A percentile compares a stretch with the other conserved stretches of the same genome.
Evolutionary conservation across 257 asterid genomes (phyloP).

Genomic region (Cruciata laevipes): DNA sequence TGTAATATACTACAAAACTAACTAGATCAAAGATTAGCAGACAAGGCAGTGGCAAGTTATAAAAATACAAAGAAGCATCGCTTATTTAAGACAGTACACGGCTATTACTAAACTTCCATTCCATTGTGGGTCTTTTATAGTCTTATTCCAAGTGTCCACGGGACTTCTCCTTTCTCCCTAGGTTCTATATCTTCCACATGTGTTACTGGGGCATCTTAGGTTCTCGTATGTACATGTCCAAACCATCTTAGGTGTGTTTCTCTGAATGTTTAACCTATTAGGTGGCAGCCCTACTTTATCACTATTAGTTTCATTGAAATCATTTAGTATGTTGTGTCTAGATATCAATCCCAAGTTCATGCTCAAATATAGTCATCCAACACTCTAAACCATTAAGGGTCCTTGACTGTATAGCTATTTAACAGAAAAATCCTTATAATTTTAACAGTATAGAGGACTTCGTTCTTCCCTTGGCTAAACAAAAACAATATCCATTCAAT

Average conservation of each 20-base stretch:
- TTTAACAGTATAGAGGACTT: background rate
- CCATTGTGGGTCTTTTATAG: background rate
- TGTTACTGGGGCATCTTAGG: background rate
- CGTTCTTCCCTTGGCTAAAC: background rate
- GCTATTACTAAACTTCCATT: background rate
- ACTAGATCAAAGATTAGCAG: background rate
- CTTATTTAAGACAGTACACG: background rate
- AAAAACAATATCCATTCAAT: background rate
- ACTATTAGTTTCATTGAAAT: background rate
- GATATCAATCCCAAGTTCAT: background rate
- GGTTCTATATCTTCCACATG: background rate
- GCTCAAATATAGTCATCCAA: background rate
- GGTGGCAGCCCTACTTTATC: background rate
- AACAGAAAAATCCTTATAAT: background rate
- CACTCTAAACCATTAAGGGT: too few relatives aligned
- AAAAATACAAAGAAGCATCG: background rate
- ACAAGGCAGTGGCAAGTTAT: slow-evolving; percentile 6
- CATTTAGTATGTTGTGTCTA: background rate
- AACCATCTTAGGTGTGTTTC: background rate
- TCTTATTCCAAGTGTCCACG: background rate
- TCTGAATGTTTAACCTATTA: background rate
- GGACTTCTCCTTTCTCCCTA: background rate
- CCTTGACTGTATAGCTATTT: background rate
- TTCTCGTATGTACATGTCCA: too few relatives aligned
- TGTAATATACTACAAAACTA: slow-evolving; percentile 14